phyloP scores from a whole-genome alignment of 208 protist species.

The Crithidia bombi region DNA sequence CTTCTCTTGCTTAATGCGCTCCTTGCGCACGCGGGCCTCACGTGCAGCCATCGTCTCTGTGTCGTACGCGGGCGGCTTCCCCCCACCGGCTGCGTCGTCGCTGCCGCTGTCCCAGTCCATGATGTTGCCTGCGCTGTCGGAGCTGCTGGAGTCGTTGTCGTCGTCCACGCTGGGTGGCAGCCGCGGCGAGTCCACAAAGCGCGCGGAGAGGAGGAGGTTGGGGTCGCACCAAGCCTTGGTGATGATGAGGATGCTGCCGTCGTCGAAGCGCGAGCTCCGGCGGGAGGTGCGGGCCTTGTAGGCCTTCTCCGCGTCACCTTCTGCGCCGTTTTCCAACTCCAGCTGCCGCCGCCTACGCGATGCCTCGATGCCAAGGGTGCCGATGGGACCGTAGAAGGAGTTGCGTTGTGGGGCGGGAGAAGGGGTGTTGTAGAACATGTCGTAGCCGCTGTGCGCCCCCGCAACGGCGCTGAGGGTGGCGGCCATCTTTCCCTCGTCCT shows the following conservation, averaged over 20 bases:
- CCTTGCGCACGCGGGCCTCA: constrained; percentile 1
- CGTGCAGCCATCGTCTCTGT: constrained; percentile 16
- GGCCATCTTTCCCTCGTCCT: constrained; percentile 4
- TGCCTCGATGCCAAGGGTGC: constrained; percentile 36
- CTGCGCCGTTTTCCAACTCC: constrained; percentile 28
- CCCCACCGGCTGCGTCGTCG: background rate
- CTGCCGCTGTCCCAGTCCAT: constrained; percentile 13
- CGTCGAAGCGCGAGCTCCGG: background rate
- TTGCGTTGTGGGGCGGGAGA: constrained; percentile 7
- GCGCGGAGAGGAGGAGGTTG: constrained; percentile 27
- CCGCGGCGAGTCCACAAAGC: constrained; percentile 30
- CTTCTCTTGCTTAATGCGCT: constrained; percentile 10
- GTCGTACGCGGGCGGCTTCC: constrained; percentile 9
- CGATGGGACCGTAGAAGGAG: constrained; percentile 53
- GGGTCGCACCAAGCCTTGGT: constrained; percentile 49
- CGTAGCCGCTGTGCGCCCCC: background rate
- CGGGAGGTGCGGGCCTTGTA: constrained; percentile 32
- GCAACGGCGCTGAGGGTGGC: background rate
- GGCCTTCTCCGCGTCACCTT: constrained; percentile 33
- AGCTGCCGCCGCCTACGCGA: constrained; percentile 31
- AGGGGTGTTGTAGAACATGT: constrained; percentile 17
- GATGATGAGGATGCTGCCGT: constrained; percentile 23
- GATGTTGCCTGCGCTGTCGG: constrained; percentile 8
- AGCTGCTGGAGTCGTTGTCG: constrained; percentile 4
- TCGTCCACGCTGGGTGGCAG: constrained; percentile 15